Base-by-base conservation (phyloP, 768 basidiomycete species). In the Cystofilobasidium macerans region DNA sequence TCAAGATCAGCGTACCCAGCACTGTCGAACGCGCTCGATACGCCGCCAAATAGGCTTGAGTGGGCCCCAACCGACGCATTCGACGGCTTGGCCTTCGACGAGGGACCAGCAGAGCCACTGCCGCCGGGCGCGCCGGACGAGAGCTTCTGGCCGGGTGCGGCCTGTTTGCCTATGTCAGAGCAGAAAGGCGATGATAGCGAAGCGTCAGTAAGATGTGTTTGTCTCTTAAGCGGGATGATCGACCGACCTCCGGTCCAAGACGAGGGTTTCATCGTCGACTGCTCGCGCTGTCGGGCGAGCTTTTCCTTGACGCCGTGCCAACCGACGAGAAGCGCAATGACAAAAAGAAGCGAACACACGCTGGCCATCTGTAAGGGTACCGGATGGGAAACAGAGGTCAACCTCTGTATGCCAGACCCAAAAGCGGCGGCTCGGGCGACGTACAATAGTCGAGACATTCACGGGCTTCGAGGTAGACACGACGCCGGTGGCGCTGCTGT, bases 361-460 rank as follows among this genome's bases (percentile, higher is more conserved):
- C 56, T 43, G 28, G 64, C 64, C 64, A 65, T 65, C 64, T 65
- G 43, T 3, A 16, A 24, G 22, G 9, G 20, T 7, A 6, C 38
- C 30, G 22, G 11, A 26, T 4, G 36, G 14, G 9, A 60, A 28
- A 30, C 24, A 18, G 59, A 16, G n/a, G n/a, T n/a, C n/a, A n/a
- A n/a, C n/a, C n/a, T n/a, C n/a, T n/a, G n/a, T n/a, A n/a, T n/a
- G n/a, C n/a, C n/a, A n/a, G n/a, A n/a, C n/a, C n/a, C n/a, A n/a
- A n/a, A n/a, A n/a, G n/a, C n/a, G n/a, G n/a, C n/a, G 13, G 32
- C 20, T 11, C 5, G 22, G 22, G 16, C 22, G 42, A 64, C 57
- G 32, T n/a, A 65, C 64, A 26, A 65, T 65, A 36, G 64, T 57
- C 18, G 64, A 65, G 33, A 65, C 64, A 28, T 65, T 65, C 42